phyloP scores from a whole-genome alignment of 495 filamentous ascomycete species.

The Penicillium bovifimosum region DNA sequence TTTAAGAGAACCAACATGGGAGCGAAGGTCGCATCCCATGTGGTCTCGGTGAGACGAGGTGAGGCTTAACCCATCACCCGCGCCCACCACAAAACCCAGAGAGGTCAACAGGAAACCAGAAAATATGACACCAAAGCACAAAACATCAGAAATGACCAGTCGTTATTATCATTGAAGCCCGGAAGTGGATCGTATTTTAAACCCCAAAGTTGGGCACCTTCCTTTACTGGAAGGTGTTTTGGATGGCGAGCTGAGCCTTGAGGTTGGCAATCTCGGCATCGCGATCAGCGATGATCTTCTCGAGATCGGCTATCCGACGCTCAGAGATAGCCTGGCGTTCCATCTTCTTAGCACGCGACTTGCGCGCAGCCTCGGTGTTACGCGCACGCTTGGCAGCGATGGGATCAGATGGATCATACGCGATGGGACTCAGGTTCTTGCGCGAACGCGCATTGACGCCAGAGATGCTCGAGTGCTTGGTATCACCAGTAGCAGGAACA shows the following conservation, averaged over 20 bases:
- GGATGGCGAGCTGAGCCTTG: slow-evolving; percentile 24
- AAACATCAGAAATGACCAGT: slow-evolving; percentile 4
- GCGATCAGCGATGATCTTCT: slow-evolving; percentile 45
- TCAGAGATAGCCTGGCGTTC: slow-evolving; percentile 61
- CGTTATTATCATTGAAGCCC: slow-evolving; percentile 3
- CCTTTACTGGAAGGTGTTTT: slow-evolving; percentile 18
- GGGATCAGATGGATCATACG: slow-evolving; percentile 53
- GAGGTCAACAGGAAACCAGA: slow-evolving; percentile 11
- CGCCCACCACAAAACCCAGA: slow-evolving; percentile 26
- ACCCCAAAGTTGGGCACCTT: slow-evolving; percentile 8
- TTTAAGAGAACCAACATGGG: slow-evolving; percentile 18
- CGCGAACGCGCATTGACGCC: slow-evolving; percentile 67
- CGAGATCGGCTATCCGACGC: slow-evolving; percentile 43
- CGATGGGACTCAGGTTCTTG: slow-evolving; percentile 76
- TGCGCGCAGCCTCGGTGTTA: slow-evolving; percentile 92
- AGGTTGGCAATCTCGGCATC: slow-evolving; percentile 57
- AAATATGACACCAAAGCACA: slow-evolving; percentile 9
- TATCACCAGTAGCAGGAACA: slow-evolving; percentile 21
- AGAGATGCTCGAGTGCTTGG: slow-evolving; percentile 61
- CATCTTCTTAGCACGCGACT: slow-evolving; percentile 81
- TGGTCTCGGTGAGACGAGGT: slow-evolving; percentile 27
- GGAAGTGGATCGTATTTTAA: not conserved
- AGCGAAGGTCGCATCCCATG: slow-evolving; percentile 6
- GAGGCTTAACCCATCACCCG: slow-evolving; percentile 30
- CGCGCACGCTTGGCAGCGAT: slow-evolving; percentile 86